Conservation (phyloP, 2,329 filamentous ascomycete genomes). For the Aspergillus sclerotialis region DNA sequence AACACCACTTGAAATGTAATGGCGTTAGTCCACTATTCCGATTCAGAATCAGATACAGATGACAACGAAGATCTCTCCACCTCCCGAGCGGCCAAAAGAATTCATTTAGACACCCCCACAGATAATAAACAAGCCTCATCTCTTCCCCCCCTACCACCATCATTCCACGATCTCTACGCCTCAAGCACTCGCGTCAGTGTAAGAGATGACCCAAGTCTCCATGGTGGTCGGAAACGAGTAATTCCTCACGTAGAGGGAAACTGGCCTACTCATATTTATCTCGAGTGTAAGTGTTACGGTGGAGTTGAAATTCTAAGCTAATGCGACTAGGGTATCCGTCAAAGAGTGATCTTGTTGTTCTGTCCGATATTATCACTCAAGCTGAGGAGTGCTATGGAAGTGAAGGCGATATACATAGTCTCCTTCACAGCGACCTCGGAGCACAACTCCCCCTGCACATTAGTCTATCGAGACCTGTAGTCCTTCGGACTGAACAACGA, state of each 20-base stretch:
- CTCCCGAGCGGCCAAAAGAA: slow-evolving; percentile 18
- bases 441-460: slow-evolving; percentile 78
- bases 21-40: slow-evolving; percentile 60
- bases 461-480: slow-evolving; percentile 76
- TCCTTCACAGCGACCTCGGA: slow-evolving; percentile 71
- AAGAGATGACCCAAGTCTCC: slow-evolving; percentile 73
- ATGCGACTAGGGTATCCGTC: slow-evolving; percentile 32
- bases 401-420: slow-evolving; percentile 50
- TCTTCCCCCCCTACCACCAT: slow-evolving; percentile 67
- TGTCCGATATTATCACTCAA: slow-evolving; percentile 24
- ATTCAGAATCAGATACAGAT: slow-evolving; percentile 34
- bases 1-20: slow-evolving; percentile 40
- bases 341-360: slow-evolving; percentile 24
- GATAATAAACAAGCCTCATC: slow-evolving; percentile 17
- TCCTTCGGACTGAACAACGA: slow-evolving; percentile 65
- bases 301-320: slow-evolving; percentile 8
- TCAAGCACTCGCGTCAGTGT: slow-evolving; percentile 70
- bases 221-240: slow-evolving; percentile 74
- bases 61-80: slow-evolving; percentile 6
- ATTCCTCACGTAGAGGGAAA: slow-evolving; percentile 80
- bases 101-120: slow-evolving; percentile 7
- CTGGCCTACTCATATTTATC: slow-evolving; percentile 88
- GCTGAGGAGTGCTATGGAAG: slow-evolving; percentile 33
- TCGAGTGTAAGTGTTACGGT: slow-evolving; percentile 66
- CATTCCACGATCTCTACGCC: slow-evolving; percentile 87